Percentiles rank a stretch among this genome's conserved stretches.
Conservation (phyloP, 768 basidiomycete species). For the Rhizopogon vinicolor region DNA sequence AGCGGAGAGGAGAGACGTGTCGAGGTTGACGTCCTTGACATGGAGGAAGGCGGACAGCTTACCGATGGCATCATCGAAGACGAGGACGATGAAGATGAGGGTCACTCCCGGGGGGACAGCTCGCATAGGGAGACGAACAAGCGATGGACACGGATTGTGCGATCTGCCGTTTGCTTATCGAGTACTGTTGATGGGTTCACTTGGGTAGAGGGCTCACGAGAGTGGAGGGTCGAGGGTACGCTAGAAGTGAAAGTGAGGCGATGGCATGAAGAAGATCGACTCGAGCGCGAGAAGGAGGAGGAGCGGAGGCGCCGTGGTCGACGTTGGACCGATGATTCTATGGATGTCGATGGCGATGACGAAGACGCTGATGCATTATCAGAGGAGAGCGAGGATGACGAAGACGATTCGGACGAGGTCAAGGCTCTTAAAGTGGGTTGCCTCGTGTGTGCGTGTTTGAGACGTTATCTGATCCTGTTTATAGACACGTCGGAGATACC, state of each 20-base stretch:
- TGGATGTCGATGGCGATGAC: conserved; percentile 67
- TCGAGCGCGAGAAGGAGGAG: conserved; percentile 65
- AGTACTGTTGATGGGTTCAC: conserved; percentile 71
- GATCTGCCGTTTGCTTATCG: conserved; percentile 65
- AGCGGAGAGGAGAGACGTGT: conserved; percentile 55
- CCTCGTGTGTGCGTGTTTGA: background rate
- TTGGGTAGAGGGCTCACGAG: conserved; percentile 54
- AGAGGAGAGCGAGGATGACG: conserved; percentile 48
- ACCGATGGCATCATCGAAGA: conserved; percentile 84
- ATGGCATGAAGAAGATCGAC: conserved; percentile 69
- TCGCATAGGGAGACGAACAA: conserved; percentile 33
- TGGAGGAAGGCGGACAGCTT: conserved; percentile 48
- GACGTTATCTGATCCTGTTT: conserved; percentile 5
- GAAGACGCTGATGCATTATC: conserved; percentile 41
- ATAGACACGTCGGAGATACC: conserved; percentile 70
- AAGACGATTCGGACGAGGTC: conserved; percentile 67
- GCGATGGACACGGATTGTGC: conserved; percentile 74
- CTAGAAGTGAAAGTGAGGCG: conserved; percentile 62
- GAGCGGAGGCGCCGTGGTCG: conserved; percentile 58
- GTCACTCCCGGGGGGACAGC: conserved; percentile 14
- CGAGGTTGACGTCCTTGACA: conserved; percentile 80
- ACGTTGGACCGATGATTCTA: conserved; percentile 61
- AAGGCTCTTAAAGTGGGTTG: conserved; percentile 70
- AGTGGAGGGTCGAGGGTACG: conserved; percentile 61
- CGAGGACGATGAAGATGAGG: conserved; percentile 53